Base-by-base conservation (phyloP, 306 rosid species). In the Adenanthera pavonina region DNA sequence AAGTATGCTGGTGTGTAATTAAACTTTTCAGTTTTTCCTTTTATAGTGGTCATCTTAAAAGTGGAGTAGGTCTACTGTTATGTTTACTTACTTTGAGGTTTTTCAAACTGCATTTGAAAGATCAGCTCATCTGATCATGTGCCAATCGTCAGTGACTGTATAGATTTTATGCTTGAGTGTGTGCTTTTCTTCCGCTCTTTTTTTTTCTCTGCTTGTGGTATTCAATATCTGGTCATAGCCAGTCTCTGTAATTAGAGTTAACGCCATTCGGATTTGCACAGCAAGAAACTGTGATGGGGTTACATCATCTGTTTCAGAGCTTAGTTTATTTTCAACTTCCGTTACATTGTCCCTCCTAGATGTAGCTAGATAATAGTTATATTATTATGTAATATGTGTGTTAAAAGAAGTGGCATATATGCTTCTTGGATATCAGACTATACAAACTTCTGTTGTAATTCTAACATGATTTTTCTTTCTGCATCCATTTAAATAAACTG, bases 1-100 rank as follows among this genome's bases (percentile, higher is more conserved):
- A 93, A 96, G 89, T 92, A 96, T 84, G 99, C 98, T 91, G 99
- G 99, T 95, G 90, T 74, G 19, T 12, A 30, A 69, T 36, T 20
- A 2, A 69, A 44, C 53, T 10, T 43, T 13, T 25, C 25, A 36
- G 36, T 25, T 19, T 69, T 69, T 69, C 56, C 15, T 20, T 46
- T 20, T 46, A 33, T 34, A 44, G 38, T 11, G 74, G 1, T 19
- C 71, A 64, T 64, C 73, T 68, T 41, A 41, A 4, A 68, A 34
- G 69, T 64, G 20, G 69, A 35, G 15, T 35, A 6, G 11, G 19
- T 15, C 44, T 35, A 64, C 41, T 35, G 46, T 64, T 14, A 3
- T 34, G 25, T 64, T 35, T 61, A 13, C 69, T 64, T 36, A 15
- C 25, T 64, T 5, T 64, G 44, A 35, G 69, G 46, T 14, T 64